phyloP scores from a whole-genome alignment of 2,329 filamentous ascomycete genomes.

The Paecilomyces dactylethromorphus region DNA sequence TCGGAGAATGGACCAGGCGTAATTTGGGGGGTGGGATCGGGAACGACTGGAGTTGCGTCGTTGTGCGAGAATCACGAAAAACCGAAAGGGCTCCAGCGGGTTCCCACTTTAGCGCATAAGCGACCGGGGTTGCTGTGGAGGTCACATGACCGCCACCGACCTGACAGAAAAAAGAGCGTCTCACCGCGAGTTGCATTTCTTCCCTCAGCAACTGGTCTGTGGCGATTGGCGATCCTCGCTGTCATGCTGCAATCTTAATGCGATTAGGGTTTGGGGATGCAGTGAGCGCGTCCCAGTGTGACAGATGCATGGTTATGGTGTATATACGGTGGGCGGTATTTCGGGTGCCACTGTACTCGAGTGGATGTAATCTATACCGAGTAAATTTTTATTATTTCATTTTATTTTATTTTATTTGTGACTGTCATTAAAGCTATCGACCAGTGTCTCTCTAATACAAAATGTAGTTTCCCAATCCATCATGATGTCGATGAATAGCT shows the following conservation, averaged over 20 bases:
- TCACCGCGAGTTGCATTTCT: neutral
- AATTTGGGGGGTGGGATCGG: slow-evolving; percentile 4
- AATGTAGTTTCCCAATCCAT: no score
- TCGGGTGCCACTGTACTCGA: no score
- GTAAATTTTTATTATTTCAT: neutral
- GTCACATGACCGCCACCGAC: slow-evolving; percentile 24
- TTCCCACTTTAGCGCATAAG: slow-evolving; percentile 29
- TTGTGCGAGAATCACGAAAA: slow-evolving; percentile 7
- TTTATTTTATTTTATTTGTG: no score
- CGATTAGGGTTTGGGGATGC: neutral
- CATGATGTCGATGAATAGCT: no score
- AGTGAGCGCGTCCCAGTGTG: no score
- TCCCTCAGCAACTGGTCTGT: neutral
- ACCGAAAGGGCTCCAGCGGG: slow-evolving; percentile 7
- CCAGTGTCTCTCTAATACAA: no score
- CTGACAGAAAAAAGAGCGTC: neutral
- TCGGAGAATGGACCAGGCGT: slow-evolving; percentile 9
- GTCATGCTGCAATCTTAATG: neutral
- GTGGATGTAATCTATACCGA: neutral
- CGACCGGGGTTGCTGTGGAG: slow-evolving; percentile 14
- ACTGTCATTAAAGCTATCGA: no score
- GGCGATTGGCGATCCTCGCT: neutral
- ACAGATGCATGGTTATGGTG: no score
- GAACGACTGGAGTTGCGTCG: slow-evolving; percentile 2
- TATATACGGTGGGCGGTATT: no score